phyloP scores from a whole-genome alignment of 2,329 filamentous ascomycete species.

The Paecilomyces formosus region DNA sequence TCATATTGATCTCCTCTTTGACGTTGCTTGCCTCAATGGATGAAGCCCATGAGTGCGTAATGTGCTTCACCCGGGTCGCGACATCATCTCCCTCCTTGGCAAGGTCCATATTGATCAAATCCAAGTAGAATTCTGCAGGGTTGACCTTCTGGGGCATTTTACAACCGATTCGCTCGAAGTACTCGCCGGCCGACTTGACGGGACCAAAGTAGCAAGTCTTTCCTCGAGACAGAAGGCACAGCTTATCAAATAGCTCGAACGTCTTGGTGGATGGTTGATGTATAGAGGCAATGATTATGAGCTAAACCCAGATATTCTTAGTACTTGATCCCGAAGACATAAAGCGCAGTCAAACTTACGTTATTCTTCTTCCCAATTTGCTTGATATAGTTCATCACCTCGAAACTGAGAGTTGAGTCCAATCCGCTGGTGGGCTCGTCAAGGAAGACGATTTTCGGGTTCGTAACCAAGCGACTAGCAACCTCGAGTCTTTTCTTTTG shows the following conservation, averaged over 20 bases:
- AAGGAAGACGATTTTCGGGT: conserved; percentile 71
- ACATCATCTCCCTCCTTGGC: conserved; percentile 39
- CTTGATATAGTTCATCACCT: conserved; percentile 68
- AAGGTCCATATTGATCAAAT: conserved; percentile 74
- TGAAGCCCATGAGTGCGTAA: conserved; percentile 50
- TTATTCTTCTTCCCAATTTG: conserved; percentile 59
- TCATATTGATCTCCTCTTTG: conserved; percentile 17
- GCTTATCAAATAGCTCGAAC: conserved; percentile 72
- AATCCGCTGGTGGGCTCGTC: conserved; percentile 80
- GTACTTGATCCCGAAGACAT: not conserved
- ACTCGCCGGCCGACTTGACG: conserved; percentile 48
- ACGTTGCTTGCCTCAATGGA: conserved; percentile 36
- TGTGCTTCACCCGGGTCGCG: conserved; percentile 43
- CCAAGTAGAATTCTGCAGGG: conserved; percentile 72
- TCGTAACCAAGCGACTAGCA: conserved; percentile 73
- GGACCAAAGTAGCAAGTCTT: conserved; percentile 67
- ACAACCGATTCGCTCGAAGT: conserved; percentile 57
- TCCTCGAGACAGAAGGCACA: conserved; percentile 65
- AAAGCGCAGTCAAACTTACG: conserved; percentile 33
- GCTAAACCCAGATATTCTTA: conserved; percentile 29
- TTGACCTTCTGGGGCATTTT: conserved; percentile 65
- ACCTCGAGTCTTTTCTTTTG: conserved; percentile 77
- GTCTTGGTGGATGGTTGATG: conserved; percentile 78
- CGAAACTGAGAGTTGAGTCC: conserved; percentile 67
- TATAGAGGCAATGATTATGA: conserved; percentile 74